phyloP scores from a whole-genome alignment of 2,329 filamentous ascomycete genomes.

The Fusarium nurragi region DNA sequence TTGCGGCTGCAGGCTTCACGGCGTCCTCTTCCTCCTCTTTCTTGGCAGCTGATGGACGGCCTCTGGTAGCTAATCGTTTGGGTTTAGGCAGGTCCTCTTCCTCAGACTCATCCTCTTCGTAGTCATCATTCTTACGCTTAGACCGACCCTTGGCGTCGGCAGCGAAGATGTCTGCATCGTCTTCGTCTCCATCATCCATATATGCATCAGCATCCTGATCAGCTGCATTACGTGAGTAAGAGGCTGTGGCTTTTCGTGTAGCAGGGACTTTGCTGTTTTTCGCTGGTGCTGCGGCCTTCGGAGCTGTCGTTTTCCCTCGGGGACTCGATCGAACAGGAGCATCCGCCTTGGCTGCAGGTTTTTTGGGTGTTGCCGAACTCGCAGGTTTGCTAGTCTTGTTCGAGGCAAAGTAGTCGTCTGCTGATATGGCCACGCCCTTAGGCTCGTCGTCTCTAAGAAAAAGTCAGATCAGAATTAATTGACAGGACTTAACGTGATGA shows the following conservation, averaged over 20 bases:
- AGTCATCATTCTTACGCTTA: constrained; percentile 77
- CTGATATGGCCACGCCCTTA: constrained; percentile 62
- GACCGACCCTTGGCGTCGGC: constrained; percentile 72
- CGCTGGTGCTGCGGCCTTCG: constrained; percentile 44
- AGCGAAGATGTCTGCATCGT: constrained; percentile 85
- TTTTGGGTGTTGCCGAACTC: constrained; percentile 53
- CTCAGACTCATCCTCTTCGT: constrained; percentile 77
- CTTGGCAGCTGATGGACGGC: constrained; percentile 38
- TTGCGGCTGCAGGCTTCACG: constrained; percentile 47
- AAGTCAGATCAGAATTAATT: constrained; percentile 4
- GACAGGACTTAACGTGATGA: not conserved
- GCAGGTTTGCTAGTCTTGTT: constrained; percentile 53
- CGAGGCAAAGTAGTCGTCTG: constrained; percentile 67
- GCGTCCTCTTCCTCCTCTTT: constrained; percentile 33
- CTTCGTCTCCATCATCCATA: constrained; percentile 73
- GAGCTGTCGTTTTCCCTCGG: constrained; percentile 54
- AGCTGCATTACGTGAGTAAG: constrained; percentile 53
- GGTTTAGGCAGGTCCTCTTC: constrained; percentile 72
- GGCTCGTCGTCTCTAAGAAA: constrained; percentile 52
- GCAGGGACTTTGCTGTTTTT: constrained; percentile 47
- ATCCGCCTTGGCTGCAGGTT: constrained; percentile 53
- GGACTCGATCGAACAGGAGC: constrained; percentile 64
- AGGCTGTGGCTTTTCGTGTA: constrained; percentile 55
- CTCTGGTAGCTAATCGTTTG: constrained; percentile 63
- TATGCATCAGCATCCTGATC: constrained; percentile 67